phyloP scores from a whole-genome alignment of 345 rosid species.

The Arabidopsis suecica region DNA sequence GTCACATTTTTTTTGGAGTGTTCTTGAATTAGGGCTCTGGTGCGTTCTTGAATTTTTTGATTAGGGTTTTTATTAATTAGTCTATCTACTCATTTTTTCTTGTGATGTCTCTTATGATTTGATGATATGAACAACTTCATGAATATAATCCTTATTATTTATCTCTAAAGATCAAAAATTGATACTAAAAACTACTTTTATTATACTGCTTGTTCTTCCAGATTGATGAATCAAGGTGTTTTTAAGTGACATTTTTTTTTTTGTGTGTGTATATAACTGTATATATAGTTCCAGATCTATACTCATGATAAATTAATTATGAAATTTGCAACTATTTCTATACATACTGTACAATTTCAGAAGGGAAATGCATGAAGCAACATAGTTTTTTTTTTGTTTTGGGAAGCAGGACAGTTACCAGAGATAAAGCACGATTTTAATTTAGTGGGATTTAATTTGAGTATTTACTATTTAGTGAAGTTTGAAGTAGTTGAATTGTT shows the following conservation, averaged over 20 bases:
- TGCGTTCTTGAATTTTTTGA: constrained; percentile 23
- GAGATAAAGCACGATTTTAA: background rate
- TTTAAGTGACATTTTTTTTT: background rate
- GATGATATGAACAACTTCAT: background rate
- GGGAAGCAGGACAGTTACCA: constrained; percentile 14
- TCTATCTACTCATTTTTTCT: background rate
- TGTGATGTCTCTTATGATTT: background rate
- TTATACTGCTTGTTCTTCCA: background rate
- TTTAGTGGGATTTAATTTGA: background rate
- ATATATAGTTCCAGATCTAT: background rate
- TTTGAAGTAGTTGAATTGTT: background rate
- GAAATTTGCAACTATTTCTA: background rate
- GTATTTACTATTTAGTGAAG: background rate
- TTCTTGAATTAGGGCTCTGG: constrained; percentile 34
- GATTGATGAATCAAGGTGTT: background rate
- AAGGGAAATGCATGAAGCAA: background rate
- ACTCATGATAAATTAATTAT: background rate
- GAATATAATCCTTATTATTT: background rate
- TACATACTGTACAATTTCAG: background rate
- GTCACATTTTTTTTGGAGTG: constrained; percentile 6
- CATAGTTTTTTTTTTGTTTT: background rate
- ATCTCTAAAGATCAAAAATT: background rate
- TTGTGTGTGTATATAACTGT: background rate
- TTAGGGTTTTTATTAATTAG: constrained; percentile 16
- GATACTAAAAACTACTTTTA: background rate